These are phyloP conservation scores for Yamadazyma oceani DNA, from an alignment of 1,139 yeast genomes.

Conservation along the genomic window DNA sequence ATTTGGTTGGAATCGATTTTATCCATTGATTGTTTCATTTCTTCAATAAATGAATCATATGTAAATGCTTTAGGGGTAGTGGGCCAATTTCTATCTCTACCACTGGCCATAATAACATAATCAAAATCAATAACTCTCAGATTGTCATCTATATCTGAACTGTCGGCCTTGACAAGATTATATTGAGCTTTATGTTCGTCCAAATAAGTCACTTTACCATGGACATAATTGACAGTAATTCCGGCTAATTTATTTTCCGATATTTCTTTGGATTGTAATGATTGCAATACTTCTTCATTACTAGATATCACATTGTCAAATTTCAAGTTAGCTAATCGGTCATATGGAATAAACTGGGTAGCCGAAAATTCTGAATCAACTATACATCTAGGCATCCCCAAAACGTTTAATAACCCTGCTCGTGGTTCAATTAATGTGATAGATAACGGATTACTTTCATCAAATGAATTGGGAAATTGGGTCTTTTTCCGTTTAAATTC, in stretches of 20 bases:
- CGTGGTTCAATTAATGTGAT: constrained; percentile 51
- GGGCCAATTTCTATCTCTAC: constrained; percentile 55
- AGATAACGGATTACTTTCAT: constrained; percentile 17
- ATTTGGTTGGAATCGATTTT: constrained; percentile 23
- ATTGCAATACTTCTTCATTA: constrained; percentile 18
- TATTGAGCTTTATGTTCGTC: constrained; percentile 27
- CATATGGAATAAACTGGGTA: constrained; percentile 39
- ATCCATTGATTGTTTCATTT: constrained; percentile 32
- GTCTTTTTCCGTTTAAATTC: constrained; percentile 20
- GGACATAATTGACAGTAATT: constrained; percentile 30
- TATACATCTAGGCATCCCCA: constrained; percentile 52
- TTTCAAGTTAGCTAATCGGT: constrained; percentile 29
- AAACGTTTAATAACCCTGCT: constrained; percentile 50
- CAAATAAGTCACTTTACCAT: constrained; percentile 39
- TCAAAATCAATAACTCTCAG: constrained; percentile 41
- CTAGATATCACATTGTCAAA: constrained; percentile 29
- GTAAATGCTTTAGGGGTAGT: constrained; percentile 47
- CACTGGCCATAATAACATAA: constrained; percentile 50
- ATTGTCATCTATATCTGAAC: constrained; percentile 10
- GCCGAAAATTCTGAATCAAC: constrained; percentile 48
- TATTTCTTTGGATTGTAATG: constrained; percentile 13
- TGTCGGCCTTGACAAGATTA: constrained; percentile 12
- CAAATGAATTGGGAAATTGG: constrained; percentile 8
- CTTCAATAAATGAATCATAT: constrained; percentile 26
- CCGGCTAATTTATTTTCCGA: constrained; percentile 16